These are phyloP conservation scores for Yamagishiella unicocca DNA, from an alignment of 139 green algal species.

Conservation along the genomic window DNA sequence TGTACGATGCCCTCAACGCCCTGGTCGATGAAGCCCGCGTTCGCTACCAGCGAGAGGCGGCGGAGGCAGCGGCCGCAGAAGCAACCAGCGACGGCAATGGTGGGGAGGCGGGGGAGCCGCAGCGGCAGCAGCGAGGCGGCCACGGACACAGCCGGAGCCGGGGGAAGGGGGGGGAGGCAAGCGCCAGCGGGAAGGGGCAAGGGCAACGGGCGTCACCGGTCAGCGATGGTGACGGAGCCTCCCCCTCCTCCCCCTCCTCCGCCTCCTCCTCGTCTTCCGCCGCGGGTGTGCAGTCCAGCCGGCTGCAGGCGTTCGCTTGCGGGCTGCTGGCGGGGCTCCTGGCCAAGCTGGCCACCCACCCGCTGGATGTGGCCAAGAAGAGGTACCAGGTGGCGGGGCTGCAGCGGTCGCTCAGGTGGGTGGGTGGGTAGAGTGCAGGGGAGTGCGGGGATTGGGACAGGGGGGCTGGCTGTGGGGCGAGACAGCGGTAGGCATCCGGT, in stretches of 20 bases:
- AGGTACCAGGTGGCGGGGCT: slow-evolving; percentile 90
- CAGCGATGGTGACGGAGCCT: background rate
- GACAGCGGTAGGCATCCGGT: too few species aligned
- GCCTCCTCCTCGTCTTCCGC: background rate
- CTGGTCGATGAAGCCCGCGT: background rate
- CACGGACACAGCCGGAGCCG: background rate
- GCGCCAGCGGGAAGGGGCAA: too few species aligned
- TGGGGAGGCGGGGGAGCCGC: background rate
- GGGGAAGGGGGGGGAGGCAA: background rate
- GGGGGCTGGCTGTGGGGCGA: background rate
- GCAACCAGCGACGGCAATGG: background rate
- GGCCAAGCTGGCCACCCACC: slow-evolving; percentile 93
- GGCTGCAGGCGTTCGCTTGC: slow-evolving; percentile 58
- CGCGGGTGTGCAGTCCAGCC: background rate
- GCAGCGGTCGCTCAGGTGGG: slow-evolving; percentile 50
- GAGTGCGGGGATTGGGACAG: background rate
- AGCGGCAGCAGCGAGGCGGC: background rate
- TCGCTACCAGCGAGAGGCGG: background rate
- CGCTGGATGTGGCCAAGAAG: slow-evolving; percentile 99
- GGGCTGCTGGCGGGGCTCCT: slow-evolving; percentile 69
- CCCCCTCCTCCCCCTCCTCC: background rate
- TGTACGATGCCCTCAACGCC: slow-evolving; percentile 92
- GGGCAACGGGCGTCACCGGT: background rate
- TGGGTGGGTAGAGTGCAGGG: background rate
- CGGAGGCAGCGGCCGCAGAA: background rate